Base-by-base conservation (phyloP, 164 flowering plant species). In the Sedum album region DNA sequence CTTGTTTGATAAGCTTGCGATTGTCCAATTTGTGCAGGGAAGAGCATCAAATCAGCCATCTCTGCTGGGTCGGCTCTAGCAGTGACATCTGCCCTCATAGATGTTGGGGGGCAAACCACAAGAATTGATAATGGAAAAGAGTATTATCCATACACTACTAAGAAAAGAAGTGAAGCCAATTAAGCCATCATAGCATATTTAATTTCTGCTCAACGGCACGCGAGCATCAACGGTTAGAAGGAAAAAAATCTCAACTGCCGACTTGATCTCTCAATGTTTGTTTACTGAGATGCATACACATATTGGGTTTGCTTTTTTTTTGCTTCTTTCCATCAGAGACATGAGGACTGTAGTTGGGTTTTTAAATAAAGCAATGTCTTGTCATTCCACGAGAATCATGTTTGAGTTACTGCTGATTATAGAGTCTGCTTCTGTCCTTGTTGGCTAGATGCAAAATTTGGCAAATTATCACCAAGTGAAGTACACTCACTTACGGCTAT, bases 11-110 rank as follows among this genome's bases (percentile, higher is more conserved):
- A 13, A 44, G 18, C 31, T 26, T 30, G 28, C 13, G 15, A 28
- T 30, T 6, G 13, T 42, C 46, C n/a, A n/a, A 60, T 31, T 2
- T 7, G 57, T 53, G n/a, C 65, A 38, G 98, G 80, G 26, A 89
- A 78, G 83, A 91, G 86, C 83, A 91, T 94, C 46, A 21, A 83
- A 28, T 80, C 89, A 11, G 98, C 97, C 51, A 33, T 94, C 30
- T 79, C 90, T 67, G 98, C 98, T 38, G 98, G 98, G 61, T 78
- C 95, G 31, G 95, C 98, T 17, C 75, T 94, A 68, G 98, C 98
- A 26, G 72, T 80, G 66, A 89, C 96, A 31, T 94, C 98, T 71
- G 75, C 95, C 0, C 26, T 85, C 31, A 77, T 94, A 65, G 98
- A 94, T 74, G 73, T 71, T 36, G 93, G 93, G 31, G 93, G 93